Evolutionary conservation across 2,329 filamentous ascomycete genomes (phyloP), one percentile per base, ranked within the genome.

Genomic region (Nemania sp.): DNA sequence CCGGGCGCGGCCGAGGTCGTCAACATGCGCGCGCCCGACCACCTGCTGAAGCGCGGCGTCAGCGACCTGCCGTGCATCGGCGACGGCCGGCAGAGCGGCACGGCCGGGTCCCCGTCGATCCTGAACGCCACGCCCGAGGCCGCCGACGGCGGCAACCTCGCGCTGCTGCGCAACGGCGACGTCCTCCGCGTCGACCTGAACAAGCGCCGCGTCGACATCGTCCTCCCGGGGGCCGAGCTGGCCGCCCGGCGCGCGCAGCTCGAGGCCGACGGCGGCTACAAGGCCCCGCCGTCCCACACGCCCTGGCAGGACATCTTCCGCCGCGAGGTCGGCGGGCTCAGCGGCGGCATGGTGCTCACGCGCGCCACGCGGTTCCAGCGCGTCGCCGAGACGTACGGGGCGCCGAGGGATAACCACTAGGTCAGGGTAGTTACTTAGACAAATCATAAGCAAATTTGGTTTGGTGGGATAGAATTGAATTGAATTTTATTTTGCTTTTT

Each of bases 71-170:
- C 79, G 7, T 83, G 80, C 58, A 80, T 85, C 59, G 82, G 82
- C 6, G 82, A 85, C 65, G 82, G 82, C 1, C 73, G 82, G 48
- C 82, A 84, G 67, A 83, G 80, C 7, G 82, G 82, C 34, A 85
- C 82, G 2, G 84, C 81, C 2, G 81, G 79, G 0, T 82, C 79
- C 2, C 82, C 82, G 1, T 83, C 80, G 0, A 84, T 85, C 52
- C 71, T 84, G n/a, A 83, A 84, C 61, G 82, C 81, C 1, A 81
- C 78, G 46, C 82, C 82, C 7, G 82, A 85, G 69, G 82, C 82
- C 12, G 81, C 81, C 1, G 80, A 79, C 10, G 81, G 81, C 7
- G 82, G 82, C 1, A 84, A 84, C 54, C 73, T 84, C 18, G 81
- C 79, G 3, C 74, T 84, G 18, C 69, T 84, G 18, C 70, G 69